These are phyloP conservation scores for Candida sp. DNA, from an alignment of 1,139 yeast species.

Conservation along the genomic window DNA sequence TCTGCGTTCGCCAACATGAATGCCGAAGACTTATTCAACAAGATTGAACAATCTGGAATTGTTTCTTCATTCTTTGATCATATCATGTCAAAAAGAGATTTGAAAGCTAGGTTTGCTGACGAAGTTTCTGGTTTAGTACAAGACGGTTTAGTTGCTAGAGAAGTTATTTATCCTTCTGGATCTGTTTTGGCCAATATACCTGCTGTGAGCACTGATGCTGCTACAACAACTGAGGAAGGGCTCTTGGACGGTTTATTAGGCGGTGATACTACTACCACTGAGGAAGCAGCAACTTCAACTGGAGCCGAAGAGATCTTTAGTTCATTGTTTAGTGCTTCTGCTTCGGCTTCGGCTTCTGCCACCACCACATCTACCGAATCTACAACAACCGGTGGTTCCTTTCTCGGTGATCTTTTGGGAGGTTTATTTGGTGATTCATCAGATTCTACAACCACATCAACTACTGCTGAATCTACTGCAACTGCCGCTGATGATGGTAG, in stretches of 20 bases:
- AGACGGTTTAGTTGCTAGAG: constrained; percentile 13
- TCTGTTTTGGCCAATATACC: constrained; percentile 6
- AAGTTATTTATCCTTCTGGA: constrained; percentile 5
- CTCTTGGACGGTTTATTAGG: constrained; percentile 11
- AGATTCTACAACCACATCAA: constrained; percentile 7
- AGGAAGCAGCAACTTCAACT: constrained; percentile 3
- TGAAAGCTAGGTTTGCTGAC: constrained; percentile 12
- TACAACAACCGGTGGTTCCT: constrained; percentile 10
- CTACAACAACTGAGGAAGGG: constrained; percentile 9
- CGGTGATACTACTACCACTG: constrained; percentile 4
- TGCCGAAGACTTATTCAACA: constrained; percentile 16
- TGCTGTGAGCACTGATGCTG: constrained; percentile 6
- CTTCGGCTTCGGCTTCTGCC: constrained; percentile 7
- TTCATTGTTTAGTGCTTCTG: constrained; percentile 6
- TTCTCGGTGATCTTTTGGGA: constrained; percentile 13
- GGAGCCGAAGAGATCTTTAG: constrained; percentile 9
- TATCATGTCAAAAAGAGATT: constrained; percentile 14
- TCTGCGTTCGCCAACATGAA: constrained; percentile 19
- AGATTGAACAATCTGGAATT: constrained; percentile 23
- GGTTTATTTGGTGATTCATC: constrained; percentile 13
- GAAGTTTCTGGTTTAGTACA: constrained; percentile 12
- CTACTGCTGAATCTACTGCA: constrained; percentile 10
- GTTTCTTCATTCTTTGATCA: constrained; percentile 15
- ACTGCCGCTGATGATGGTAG: constrained; percentile 11
- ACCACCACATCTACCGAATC: constrained; percentile 7